Conservation (phyloP, 192 early-diverging fungal genomes). For the Cetraspora pellucida region DNA sequence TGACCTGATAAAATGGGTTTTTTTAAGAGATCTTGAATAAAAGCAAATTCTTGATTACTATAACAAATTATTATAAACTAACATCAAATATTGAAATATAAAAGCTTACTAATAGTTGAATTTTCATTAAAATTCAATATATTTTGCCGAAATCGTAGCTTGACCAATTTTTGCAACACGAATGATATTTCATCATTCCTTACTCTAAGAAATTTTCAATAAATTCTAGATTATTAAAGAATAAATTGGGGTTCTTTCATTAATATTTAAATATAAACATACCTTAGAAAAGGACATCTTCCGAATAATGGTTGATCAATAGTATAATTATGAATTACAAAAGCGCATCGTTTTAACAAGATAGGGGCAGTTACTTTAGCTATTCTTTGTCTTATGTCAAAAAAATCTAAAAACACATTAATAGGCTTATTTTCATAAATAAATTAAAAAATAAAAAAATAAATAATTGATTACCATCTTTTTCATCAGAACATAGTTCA, state of each 20-base stretch:
- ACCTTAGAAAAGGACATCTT: slow-evolving; percentile 69
- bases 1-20: slow-evolving; percentile 59
- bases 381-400: slow-evolving; percentile 56
- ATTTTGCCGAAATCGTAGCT: slow-evolving; percentile 50
- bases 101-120: slow-evolving; percentile 39
- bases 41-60: neutral
- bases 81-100: neutral
- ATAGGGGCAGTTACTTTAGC: slow-evolving; percentile 65
- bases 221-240: slow-evolving; percentile 23
- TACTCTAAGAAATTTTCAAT: slow-evolving; percentile 42
- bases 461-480: slow-evolving; percentile 32
- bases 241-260: slow-evolving; percentile 28
- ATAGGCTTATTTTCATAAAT: neutral
- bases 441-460: neutral
- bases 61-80: neutral
- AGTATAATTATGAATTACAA: slow-evolving; percentile 61
- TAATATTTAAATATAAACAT: slow-evolving; percentile 31
- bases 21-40: slow-evolving; percentile 29
- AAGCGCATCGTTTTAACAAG: slow-evolving; percentile 62
- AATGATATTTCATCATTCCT: slow-evolving; percentile 62
- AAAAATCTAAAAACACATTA: neutral
- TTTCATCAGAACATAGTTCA: slow-evolving; percentile 59
- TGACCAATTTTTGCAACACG: slow-evolving; percentile 52
- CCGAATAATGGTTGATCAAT: slow-evolving; percentile 68
- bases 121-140: slow-evolving; percentile 47